phyloP scores from a whole-genome alignment of 1,284 basidiomycete species.

The Papiliotrema flavescens region DNA sequence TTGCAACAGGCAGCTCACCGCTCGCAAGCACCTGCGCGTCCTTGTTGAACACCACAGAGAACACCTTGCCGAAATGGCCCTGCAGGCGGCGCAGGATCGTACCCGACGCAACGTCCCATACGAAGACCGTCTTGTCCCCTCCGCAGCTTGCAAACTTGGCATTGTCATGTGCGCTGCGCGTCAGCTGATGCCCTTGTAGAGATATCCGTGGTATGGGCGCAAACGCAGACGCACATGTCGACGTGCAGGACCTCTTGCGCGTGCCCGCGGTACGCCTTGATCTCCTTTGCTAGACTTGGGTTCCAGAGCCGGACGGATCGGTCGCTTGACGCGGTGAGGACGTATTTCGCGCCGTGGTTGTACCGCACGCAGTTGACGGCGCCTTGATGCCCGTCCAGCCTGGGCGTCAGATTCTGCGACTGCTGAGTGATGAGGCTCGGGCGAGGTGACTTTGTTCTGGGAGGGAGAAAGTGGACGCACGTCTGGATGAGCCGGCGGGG shows the following conservation, averaged over 20 bases:
- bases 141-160: conserved; percentile 89
- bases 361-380: conserved; percentile 80
- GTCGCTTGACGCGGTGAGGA: conserved; percentile 88
- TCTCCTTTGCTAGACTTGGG: conserved; percentile 72
- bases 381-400: conserved; percentile 61
- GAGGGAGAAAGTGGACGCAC: conserved; percentile 11
- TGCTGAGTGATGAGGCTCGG: neutral
- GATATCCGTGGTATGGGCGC: neutral
- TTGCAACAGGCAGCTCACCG: conserved; percentile 54
- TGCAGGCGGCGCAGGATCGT: conserved; percentile 73
- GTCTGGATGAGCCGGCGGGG: conserved; percentile 28
- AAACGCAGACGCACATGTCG: conserved; percentile 61
- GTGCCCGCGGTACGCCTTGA: conserved; percentile 86
- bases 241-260: conserved; percentile 91
- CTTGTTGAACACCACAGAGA: conserved; percentile 75
- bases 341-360: conserved; percentile 79
- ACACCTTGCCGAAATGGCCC: conserved; percentile 86
- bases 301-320: conserved; percentile 89
- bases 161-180: conserved; percentile 78
- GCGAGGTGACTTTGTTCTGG: neutral
- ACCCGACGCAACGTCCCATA: conserved; percentile 93
- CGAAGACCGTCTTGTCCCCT: conserved; percentile 83
- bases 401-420: conserved; percentile 4
- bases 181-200: neutral
- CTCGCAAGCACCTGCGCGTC: conserved; percentile 81